A percentile compares a stretch with the other conserved stretches of the same genome.
Evolutionary conservation across 495 filamentous ascomycete genomes (phyloP).

Genomic region (Neurospora sp.): DNA sequence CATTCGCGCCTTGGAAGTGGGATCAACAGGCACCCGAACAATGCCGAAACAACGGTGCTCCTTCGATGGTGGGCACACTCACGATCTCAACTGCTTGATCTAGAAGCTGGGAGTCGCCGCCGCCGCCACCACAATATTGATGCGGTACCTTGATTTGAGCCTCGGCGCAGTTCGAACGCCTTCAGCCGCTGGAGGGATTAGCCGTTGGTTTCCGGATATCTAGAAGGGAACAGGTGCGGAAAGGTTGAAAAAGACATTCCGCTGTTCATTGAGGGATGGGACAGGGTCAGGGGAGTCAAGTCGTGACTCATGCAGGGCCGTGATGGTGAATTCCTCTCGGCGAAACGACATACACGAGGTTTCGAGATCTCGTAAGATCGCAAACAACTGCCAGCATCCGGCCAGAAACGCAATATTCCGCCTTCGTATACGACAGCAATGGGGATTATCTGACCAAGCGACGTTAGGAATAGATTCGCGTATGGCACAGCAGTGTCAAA

Average conservation of each 20-base stretch:
- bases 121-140: not conserved
- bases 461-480: not conserved
- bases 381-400: not conserved
- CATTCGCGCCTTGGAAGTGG: not conserved
- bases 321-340: not conserved
- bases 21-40: not conserved
- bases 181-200: not conserved
- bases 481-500: not conserved
- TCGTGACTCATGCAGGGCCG: not conserved
- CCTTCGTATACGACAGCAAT: not conserved
- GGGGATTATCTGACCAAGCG: not conserved
- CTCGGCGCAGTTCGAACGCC: not conserved
- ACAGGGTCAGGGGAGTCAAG: not conserved
- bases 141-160: not conserved
- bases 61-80: not conserved
- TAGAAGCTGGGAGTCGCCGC: not conserved
- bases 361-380: not conserved
- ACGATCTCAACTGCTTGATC: not conserved
- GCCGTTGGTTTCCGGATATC: not conserved
- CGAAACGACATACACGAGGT: not conserved
- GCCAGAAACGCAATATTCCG: not conserved
- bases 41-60: not conserved
- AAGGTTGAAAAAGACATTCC: not conserved
- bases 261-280: not conserved
- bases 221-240: not conserved